A percentile compares a stretch with the other conserved stretches of the same genome.
phyloP scores from a whole-genome alignment of 208 protist species.

The Leptomonas seymouri region DNA sequence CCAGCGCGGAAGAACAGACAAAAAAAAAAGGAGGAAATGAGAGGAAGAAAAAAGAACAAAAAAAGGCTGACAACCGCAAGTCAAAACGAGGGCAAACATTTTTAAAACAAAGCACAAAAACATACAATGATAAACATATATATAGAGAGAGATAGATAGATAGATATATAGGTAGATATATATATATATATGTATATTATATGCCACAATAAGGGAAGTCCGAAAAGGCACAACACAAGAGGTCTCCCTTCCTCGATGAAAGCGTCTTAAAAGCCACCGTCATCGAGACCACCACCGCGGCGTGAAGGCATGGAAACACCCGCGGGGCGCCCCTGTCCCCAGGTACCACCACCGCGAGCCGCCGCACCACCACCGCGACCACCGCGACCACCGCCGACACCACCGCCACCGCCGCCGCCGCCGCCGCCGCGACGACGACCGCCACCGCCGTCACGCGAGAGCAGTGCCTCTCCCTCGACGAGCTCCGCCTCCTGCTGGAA shows the following conservation, averaged over 20 bases:
- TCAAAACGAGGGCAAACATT: conserved; percentile 1
- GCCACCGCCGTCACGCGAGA: conserved; percentile 44
- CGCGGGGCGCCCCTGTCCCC: conserved; percentile 25
- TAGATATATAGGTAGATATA: not conserved
- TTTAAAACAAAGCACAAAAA: not conserved
- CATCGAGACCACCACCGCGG: conserved; percentile 42
- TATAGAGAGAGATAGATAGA: too few species aligned
- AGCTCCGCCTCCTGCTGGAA: conserved; percentile 78
- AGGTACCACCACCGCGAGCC: conserved; percentile 27
- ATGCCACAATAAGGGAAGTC: conserved; percentile 19
- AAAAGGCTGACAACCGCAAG: not conserved
- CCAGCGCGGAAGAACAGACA: not conserved
- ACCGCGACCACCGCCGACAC: conserved; percentile 37
- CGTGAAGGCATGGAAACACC: conserved; percentile 20
- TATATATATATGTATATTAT: not conserved
- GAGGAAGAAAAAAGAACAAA: not conserved
- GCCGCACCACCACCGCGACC: conserved; percentile 19
- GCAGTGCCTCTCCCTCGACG: conserved; percentile 73
- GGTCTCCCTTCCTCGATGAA: not conserved
- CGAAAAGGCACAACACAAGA: not conserved
- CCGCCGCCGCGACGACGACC: conserved; percentile 44
- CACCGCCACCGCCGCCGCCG: conserved; percentile 30
- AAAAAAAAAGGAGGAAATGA: not conserved
- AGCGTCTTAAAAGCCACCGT: conserved; percentile 71
- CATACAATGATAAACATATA: not conserved